These are phyloP conservation scores for Alternaria triticina DNA, from an alignment of 2,329 filamentous ascomycete genomes.

Conservation along the genomic window DNA sequence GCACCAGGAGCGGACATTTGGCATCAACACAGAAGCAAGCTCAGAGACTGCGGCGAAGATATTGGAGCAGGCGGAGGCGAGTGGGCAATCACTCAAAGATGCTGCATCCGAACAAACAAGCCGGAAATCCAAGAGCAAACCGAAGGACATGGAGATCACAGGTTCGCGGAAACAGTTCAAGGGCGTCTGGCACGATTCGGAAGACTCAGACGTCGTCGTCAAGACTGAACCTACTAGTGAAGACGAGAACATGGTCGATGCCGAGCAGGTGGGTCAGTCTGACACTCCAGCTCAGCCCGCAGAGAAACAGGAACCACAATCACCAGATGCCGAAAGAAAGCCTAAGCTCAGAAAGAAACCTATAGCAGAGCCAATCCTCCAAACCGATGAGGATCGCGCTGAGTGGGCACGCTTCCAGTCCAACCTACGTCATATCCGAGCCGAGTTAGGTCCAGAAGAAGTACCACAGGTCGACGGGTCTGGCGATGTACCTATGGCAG, in stretches of 20 bases:
- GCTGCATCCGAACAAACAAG: conserved; percentile 25
- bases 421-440: conserved; percentile 54
- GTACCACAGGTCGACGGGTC: conserved; percentile 43
- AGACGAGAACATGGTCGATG: conserved; percentile 45
- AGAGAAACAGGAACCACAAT: conserved; percentile 37
- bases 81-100: conserved; percentile 26
- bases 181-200: conserved; percentile 54
- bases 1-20: conserved; percentile 61
- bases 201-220: conserved; percentile 50
- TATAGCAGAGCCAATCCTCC: conserved; percentile 50
- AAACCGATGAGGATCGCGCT: conserved; percentile 60
- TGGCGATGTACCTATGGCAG: conserved; percentile 51
- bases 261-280: conserved; percentile 32
- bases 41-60: conserved; percentile 53
- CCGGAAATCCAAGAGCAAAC: conserved; percentile 50
- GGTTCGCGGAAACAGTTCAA: conserved; percentile 51
- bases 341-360: conserved; percentile 25
- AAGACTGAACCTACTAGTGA: conserved; percentile 63
- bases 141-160: conserved; percentile 53
- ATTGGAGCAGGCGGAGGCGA: conserved; percentile 42
- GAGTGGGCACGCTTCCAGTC: conserved; percentile 58
- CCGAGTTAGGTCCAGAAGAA: conserved; percentile 55
- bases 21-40: conserved; percentile 62
- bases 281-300: conserved; percentile 10
- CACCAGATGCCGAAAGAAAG: conserved; percentile 44